phyloP scores from a whole-genome alignment of 768 basidiomycete genomes.

The Termitomyces sp. region DNA sequence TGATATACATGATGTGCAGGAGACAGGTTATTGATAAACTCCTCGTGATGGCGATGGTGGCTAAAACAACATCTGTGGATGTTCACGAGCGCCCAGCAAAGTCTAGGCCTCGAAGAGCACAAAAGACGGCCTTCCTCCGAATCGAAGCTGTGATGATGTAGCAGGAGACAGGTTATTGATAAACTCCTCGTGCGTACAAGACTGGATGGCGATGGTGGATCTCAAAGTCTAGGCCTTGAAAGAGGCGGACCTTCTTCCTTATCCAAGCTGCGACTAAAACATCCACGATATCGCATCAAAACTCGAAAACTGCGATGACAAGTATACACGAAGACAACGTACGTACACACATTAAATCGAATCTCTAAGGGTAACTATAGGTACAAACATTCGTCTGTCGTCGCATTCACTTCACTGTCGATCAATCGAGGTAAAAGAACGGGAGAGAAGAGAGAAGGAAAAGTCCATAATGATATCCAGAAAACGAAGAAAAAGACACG shows the following conservation, averaged over 20 bases:
- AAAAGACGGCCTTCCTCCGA: no score
- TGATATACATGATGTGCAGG: no score
- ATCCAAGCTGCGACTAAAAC: not conserved
- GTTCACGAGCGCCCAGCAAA: no score
- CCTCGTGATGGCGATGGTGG: no score
- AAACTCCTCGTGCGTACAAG: not conserved
- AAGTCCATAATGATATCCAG: not conserved
- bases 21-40: no score
- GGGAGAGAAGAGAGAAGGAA: not conserved
- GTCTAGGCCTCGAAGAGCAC: no score
- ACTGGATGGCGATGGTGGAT: no score
- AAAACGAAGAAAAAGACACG: no score
- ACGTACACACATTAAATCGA: not conserved
- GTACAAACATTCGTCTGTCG: not conserved
- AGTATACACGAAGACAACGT: not conserved
- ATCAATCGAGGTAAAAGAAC: no score
- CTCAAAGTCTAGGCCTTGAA: not conserved
- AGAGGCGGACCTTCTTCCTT: not conserved
- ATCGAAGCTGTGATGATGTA: no score
- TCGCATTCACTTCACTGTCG: not conserved
- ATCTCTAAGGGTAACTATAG: not conserved
- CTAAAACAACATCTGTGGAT: no score
- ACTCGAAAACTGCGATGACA: not conserved
- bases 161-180: not conserved
- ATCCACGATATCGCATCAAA: not conserved